Percentiles rank a stretch among this genome's conserved stretches.
Evolutionary conservation across 2,329 filamentous ascomycete species (phyloP).

Genomic region (Chalara sp.): DNA sequence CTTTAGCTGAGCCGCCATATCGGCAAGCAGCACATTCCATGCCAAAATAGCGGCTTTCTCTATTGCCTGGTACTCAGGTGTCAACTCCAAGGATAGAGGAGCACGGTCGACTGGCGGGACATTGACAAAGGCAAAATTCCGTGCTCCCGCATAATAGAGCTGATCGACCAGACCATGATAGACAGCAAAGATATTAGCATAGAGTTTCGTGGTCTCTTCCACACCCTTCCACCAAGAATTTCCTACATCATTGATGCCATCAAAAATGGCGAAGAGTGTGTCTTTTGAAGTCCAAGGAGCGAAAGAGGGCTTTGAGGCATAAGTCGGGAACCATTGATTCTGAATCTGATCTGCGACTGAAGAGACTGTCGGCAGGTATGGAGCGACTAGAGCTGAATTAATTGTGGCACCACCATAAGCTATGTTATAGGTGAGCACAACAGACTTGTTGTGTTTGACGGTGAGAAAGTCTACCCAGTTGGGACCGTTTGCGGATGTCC

Average conservation of each 20-base stretch:
- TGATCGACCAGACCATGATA: constrained; percentile 35
- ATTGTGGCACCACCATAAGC: constrained; percentile 39
- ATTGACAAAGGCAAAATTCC: constrained; percentile 53
- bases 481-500: constrained; percentile 38
- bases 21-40: constrained; percentile 42
- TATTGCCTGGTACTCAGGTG: constrained; percentile 24
- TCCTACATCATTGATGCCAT: constrained; percentile 50
- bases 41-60: constrained; percentile 39
- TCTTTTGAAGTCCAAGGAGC: constrained; percentile 16
- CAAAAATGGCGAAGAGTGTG: constrained; percentile 32
- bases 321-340: constrained; percentile 34
- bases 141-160: constrained; percentile 45
- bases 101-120: constrained; percentile 52
- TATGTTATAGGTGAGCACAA: constrained; percentile 43
- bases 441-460: constrained; percentile 35
- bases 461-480: constrained; percentile 49
- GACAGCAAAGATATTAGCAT: constrained; percentile 34
- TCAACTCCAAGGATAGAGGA: constrained; percentile 39
- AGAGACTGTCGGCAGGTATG: constrained; percentile 29
- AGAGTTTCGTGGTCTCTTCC: constrained; percentile 26
- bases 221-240: constrained; percentile 36
- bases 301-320: constrained; percentile 24
- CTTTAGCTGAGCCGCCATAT: constrained; percentile 31
- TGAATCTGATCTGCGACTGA: constrained; percentile 33
- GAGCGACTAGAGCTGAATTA: constrained; percentile 30